Evolutionary conservation across 805 yeast species (phyloP), one percentile per base, ranked within the genome.

Genomic region (Candida odintsovae): DNA sequence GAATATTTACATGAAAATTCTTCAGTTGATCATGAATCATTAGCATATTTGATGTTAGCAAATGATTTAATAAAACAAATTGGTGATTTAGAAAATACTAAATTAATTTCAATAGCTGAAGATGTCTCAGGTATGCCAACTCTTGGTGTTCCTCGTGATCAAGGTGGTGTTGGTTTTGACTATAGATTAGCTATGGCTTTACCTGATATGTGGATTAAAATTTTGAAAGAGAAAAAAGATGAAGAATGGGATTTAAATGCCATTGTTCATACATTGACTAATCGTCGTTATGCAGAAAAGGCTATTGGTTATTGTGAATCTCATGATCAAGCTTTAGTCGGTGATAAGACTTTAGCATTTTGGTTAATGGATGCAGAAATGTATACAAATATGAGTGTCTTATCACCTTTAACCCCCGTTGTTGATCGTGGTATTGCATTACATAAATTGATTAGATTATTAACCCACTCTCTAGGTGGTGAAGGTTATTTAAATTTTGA

Each of bases 361-460:
- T 94, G 99, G 99, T 75, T 92, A 47, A 92, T 92, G 98, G 99
- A 92, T 68, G 90, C 92, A 52, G 96, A 90, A 55, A 90, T 92
- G 98, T 92, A 92, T 67, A 92, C 97, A 31, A 82, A 90, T 67
- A 92, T 92, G 99, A 83, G 95, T 15, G 73, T 73, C 2, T 61
- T 90, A 40, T 70, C 88, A 1, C 86, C 82, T 45, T 70, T 84
- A 43, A 85, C 95, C 1, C 85, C 86, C 4, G 77, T 83, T 12
- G 75, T 92, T 52, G 96, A 90, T 58, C 79, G 99, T 53, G 99
- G 99, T 31, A 68, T 94, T 38, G 81, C 96, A 18, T 72, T 92
- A 51, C 99, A 92, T 69, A 92, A 92, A 64, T 67, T 94, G 80
- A 94, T 92, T 51, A 76, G 99, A 53, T 72, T 94, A 46, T 57